Evolutionary conservation across 306 rosid genomes (phyloP).

Genomic region (Sesbania bispinosa): DNA sequence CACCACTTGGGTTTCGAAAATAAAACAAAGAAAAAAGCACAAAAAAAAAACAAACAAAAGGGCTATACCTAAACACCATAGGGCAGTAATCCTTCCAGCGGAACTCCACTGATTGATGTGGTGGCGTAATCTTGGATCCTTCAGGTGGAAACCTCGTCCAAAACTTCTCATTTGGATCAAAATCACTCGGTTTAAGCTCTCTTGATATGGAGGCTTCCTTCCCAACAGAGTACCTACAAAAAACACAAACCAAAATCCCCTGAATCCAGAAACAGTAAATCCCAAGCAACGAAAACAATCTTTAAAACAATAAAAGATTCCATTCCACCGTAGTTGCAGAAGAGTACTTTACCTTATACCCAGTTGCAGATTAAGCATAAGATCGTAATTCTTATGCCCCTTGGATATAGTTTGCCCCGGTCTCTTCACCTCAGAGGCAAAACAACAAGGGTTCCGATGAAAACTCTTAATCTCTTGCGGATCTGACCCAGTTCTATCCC

Average conservation of each 20-base stretch:
- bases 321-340: not conserved
- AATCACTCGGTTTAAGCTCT: slow-evolving; percentile 57
- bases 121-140: slow-evolving; percentile 89
- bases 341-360: slow-evolving; percentile 65
- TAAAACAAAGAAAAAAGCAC: no score
- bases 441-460: slow-evolving; percentile 47
- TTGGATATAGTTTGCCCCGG: slow-evolving; percentile 75
- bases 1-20: no score
- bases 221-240: slow-evolving; percentile 72
- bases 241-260: not conserved
- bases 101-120: slow-evolving; percentile 82
- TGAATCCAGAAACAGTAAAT: not conserved
- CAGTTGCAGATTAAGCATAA: slow-evolving; percentile 91
- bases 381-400: slow-evolving; percentile 90
- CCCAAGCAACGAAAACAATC: not conserved
- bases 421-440: slow-evolving; percentile 65
- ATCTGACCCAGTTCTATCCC: slow-evolving; percentile 38
- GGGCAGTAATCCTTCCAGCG: slow-evolving; percentile 99
- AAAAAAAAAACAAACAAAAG: not conserved
- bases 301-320: not conserved
- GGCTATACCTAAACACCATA: slow-evolving; percentile 78
- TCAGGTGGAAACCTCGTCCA: slow-evolving; percentile 95
- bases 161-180: slow-evolving; percentile 87
- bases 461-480: slow-evolving; percentile 40
- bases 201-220: slow-evolving; percentile 72